Conservation (phyloP, 2,329 filamentous ascomycete species). For the Knufia petricola region DNA sequence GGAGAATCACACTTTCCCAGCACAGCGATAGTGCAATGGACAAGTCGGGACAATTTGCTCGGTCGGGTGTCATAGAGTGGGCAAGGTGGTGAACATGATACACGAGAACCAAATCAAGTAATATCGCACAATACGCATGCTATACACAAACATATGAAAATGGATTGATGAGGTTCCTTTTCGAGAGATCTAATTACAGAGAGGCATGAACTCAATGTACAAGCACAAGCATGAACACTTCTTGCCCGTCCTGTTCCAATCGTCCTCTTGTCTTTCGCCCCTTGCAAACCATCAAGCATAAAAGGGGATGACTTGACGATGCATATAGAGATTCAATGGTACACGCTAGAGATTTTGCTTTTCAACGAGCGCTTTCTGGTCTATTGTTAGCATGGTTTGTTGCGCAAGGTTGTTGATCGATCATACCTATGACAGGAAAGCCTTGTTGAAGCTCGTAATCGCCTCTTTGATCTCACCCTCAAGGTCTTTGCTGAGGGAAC, state of each 20-base stretch:
- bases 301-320: not conserved
- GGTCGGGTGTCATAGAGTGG: too few species aligned
- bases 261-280: conserved; percentile 4
- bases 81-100: too few species aligned
- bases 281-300: conserved; percentile 2
- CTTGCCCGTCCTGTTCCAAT: not conserved
- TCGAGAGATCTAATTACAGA: conserved; percentile 11
- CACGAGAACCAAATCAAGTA: too few species aligned
- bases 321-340: conserved; percentile 7
- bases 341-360: conserved; percentile 5
- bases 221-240: conserved; percentile 3
- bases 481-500: conserved; percentile 86
- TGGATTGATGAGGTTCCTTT: conserved; percentile 9
- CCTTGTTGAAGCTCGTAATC: conserved; percentile 79
- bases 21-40: too few species aligned
- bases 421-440: conserved; percentile 53
- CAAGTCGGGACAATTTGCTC: too few species aligned
- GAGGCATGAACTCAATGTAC: conserved; percentile 8
- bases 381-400: too few species aligned
- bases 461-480: conserved; percentile 57
- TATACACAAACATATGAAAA: conserved; percentile 8
- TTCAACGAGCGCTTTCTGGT: conserved; percentile 4
- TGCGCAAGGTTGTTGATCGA: not conserved
- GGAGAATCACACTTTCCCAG: too few species aligned
- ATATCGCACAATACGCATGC: too few species aligned